Evolutionary conservation across 2,329 filamentous ascomycete genomes (phyloP), one percentile per base, ranked within the genome.

Genomic region (Talaromyces sp.): DNA sequence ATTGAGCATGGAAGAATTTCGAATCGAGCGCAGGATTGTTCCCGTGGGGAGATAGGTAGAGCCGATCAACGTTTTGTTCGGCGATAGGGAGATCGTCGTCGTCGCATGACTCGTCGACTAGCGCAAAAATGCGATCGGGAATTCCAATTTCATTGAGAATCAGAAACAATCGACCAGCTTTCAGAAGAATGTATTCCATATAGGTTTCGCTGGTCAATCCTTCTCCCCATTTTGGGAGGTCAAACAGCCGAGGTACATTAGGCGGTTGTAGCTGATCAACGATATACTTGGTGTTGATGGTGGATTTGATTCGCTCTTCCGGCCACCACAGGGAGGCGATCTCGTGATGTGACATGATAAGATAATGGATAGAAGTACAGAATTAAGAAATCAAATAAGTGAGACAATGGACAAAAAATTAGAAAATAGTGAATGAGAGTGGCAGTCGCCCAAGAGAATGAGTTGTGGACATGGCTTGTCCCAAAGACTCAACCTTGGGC

Each of bases 111-210:
- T 81, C 79, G 60, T 86, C 83, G 35, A 86, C 81, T 14, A 84
- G 75, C 2, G 80, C 76, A 58, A 86, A 86, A 40, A 86, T 85
- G 54, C 82, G 80, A 57, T 84, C 82, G n/a, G 83, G 80, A n/a
- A 84, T 79, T 9, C 82, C 82, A 50, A 85, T 78, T 50, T 84
- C 80, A 42, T 77, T 75, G 22, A 86, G 74, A 17, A 84, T 82
- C 29, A 86, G 74, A 58, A 86, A 86, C 13, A 86, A 68, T 30
- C 83, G 77, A 54, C 79, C 77, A 3, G 82, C 81, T 53, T 80
- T 79, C 49, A 80, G 75, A 29, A 86, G 70, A 48, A 86, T 86
- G 82, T 83, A 86, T 65, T 86, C 83, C 61, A 86, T 78, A 60
- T 86, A 86, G 3, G 75, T 77, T 58, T 77, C 75, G 47, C 75